Base-by-base conservation (phyloP, 345 rosid species). In the Viola odorata region DNA sequence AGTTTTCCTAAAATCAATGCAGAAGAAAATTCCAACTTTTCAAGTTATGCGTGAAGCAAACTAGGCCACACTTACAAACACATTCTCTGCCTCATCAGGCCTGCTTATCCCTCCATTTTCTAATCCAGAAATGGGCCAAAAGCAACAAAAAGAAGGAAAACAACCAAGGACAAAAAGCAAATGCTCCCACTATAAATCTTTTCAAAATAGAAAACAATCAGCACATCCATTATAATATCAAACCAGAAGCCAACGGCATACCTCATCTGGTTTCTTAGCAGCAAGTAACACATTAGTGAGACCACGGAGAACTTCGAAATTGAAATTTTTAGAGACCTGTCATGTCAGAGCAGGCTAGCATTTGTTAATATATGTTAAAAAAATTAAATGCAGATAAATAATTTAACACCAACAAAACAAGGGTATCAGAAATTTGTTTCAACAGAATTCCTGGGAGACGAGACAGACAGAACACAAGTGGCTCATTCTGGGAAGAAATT, bases 211-310 rank as follows among this genome's bases (percentile, higher is more conserved):
- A 45, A 50, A 61, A 1, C 40, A 38, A 12, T 17, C 41, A 51
- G 12, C 60, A 47, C 60, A 47, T 47, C 50, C 9, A 2, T 23
- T 23, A 23, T 23, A 23, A 23, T 41, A 55, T 62, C 39, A 37
- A 41, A 57, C 45, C 38, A 40, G 8, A 45, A 8, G 58, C 37
- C 57, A 37, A 64, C 48, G 56, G 52, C 73, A 62, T 71, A 92
- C 98, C 95, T 87, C 88, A 70, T 80, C 87, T 12, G 96, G 94
- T 71, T 80, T 92, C 78, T 85, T 84, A n/a, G 98, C 86, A 83
- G 96, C 96, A 73, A 92, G 79, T 70, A 87, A 78, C 6, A 96
- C 80, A 58, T 92, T 87, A 57, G 91, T 78, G 60, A 78, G 81
- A 55, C 96, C 96, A 40, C 85, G 87, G 41, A 91, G 78, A 72